phyloP scores from a whole-genome alignment of 2,329 filamentous ascomycete genomes.

The Zalaria sp. region DNA sequence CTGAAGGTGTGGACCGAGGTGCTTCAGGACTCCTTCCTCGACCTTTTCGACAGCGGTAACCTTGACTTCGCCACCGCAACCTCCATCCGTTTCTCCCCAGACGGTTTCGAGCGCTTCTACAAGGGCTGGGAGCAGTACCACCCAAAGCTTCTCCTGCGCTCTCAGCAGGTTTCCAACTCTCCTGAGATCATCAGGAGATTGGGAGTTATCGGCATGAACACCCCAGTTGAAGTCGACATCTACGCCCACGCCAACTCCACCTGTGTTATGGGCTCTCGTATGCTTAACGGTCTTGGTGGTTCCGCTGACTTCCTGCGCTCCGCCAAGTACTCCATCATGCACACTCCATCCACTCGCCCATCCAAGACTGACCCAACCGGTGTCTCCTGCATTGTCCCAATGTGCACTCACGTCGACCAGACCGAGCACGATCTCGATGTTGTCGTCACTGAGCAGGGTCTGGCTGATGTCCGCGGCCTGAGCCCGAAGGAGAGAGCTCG shows the following conservation, averaged over 20 bases:
- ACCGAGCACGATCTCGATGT: conserved; percentile 87
- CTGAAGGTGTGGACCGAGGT: conserved; percentile 91
- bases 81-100: conserved; percentile 79
- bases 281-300: conserved; percentile 75
- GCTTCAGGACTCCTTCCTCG: conserved; percentile 82
- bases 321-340: conserved; percentile 83
- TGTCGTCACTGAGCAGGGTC: conserved; percentile 64
- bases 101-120: conserved; percentile 86
- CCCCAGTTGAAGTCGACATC: conserved; percentile 84
- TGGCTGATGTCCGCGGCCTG: conserved; percentile 74
- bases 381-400: conserved; percentile 79
- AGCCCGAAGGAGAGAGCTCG: conserved; percentile 66
- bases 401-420: conserved; percentile 86
- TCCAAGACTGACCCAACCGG: conserved; percentile 72
- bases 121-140: conserved; percentile 69
- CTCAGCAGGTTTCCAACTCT: conserved; percentile 79
- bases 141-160: conserved; percentile 69
- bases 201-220: conserved; percentile 90
- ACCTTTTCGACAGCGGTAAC: conserved; percentile 78
- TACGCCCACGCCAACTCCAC: conserved; percentile 89
- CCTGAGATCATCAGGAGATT: conserved; percentile 81
- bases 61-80: conserved; percentile 85
- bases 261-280: conserved; percentile 75
- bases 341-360: conserved; percentile 70
- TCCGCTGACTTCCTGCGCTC: conserved; percentile 69